Evolutionary conservation across 2,329 filamentous ascomycete species (phyloP).

Genomic region (Ceratocystis smalleyi): DNA sequence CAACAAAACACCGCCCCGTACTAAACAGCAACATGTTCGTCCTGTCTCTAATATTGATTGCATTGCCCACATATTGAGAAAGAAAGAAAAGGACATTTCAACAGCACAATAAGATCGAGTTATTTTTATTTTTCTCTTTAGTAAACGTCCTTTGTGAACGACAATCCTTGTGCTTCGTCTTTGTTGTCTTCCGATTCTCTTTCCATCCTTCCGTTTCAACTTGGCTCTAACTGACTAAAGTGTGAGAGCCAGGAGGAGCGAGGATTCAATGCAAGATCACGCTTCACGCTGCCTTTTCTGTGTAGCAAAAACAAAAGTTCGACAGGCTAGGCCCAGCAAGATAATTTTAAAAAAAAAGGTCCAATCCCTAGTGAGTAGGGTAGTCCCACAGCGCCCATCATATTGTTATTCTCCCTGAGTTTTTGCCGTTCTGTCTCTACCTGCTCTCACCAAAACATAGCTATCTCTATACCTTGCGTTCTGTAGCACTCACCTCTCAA

Average conservation of each 20-base stretch:
- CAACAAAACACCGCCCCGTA: no score
- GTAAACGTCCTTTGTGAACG: background rate
- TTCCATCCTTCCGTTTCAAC: background rate
- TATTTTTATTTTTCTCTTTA: background rate
- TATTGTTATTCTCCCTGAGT: background rate
- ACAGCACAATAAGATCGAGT: background rate
- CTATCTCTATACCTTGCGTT: no score
- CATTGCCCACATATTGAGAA: background rate
- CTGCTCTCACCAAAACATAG: background rate
- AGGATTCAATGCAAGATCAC: background rate
- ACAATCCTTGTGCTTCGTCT: background rate
- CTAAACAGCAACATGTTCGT: background rate
- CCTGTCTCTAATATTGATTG: background rate
- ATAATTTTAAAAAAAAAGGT: background rate
- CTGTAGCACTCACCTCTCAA: no score
- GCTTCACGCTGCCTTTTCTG: background rate
- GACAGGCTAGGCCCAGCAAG: background rate
- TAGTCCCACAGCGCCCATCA: background rate
- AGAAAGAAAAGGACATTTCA: background rate
- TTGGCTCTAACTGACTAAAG: background rate
- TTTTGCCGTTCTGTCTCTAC: no score
- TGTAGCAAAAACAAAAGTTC: slow-evolving; percentile 2
- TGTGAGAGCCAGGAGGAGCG: background rate
- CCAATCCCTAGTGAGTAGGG: background rate
- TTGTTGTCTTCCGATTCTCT: background rate